Conservation (phyloP, 192 early-diverging fungal genomes). For the Gaertneriomyces semiglobifer region DNA sequence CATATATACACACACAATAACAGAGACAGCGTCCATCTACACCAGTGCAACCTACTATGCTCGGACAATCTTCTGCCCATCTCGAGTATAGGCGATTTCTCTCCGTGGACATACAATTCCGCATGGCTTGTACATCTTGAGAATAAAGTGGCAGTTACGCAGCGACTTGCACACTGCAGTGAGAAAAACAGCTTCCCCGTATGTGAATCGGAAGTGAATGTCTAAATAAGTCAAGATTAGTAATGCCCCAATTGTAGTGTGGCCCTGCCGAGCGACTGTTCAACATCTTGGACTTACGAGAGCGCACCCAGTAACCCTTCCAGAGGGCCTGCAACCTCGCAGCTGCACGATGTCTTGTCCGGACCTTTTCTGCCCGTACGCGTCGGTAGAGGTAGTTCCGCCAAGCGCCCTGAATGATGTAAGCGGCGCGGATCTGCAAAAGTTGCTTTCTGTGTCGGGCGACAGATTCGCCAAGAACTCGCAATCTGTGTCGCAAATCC, state of each 20-base stretch:
- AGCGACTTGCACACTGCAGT: slow-evolving; percentile 54
- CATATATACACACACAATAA: too few species aligned
- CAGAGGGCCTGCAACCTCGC: slow-evolving; percentile 55
- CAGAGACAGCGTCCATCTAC: too few species aligned
- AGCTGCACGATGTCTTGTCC: slow-evolving; percentile 50
- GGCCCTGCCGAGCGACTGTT: not conserved
- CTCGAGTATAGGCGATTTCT: slow-evolving; percentile 13
- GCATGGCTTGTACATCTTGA: slow-evolving; percentile 58
- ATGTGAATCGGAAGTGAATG: slow-evolving; percentile 53
- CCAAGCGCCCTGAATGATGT: slow-evolving; percentile 53
- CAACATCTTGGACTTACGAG: slow-evolving; percentile 36
- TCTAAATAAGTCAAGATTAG: slow-evolving; percentile 20
- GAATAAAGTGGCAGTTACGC: slow-evolving; percentile 50
- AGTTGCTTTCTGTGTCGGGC: slow-evolving; percentile 45
- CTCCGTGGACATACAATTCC: slow-evolving; percentile 46
- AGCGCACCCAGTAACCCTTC: slow-evolving; percentile 59
- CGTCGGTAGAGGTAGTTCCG: slow-evolving; percentile 36
- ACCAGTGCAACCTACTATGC: too few species aligned
- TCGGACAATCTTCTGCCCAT: slow-evolving; percentile 11
- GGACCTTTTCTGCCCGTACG: slow-evolving; percentile 49
- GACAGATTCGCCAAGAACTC: slow-evolving; percentile 44
- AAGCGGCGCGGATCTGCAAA: slow-evolving; percentile 44
- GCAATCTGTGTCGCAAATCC: slow-evolving; percentile 43
- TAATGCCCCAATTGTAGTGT: not conserved
- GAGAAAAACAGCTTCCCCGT: slow-evolving; percentile 60